Evolutionary conservation across 371 early-diverging fungal species (phyloP).

Genomic region (Mycotypha africana): DNA sequence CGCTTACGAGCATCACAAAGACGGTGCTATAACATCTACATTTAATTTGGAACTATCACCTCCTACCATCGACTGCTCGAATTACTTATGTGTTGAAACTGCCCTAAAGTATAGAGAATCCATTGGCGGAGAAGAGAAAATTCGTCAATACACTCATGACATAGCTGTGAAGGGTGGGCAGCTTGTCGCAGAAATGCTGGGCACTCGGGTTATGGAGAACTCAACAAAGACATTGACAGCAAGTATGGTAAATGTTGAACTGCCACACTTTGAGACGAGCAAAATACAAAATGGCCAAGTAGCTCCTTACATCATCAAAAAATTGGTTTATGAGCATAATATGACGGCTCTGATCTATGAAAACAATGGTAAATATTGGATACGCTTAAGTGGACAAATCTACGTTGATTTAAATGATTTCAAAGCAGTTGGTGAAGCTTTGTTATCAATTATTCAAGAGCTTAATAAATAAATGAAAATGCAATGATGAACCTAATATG

Average conservation of each 20-base stretch:
- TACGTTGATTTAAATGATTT: conserved; percentile 53
- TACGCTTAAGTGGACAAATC: conserved; percentile 58
- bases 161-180: conserved; percentile 58
- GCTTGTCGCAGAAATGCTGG: conserved; percentile 45
- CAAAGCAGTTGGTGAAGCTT: conserved; percentile 34
- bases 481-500: too few species aligned
- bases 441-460: conserved; percentile 32
- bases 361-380: conserved; percentile 41
- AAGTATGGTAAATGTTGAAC: conserved; percentile 56
- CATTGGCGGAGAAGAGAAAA: conserved; percentile 51
- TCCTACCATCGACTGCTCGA: conserved; percentile 30
- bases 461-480: too few species aligned
- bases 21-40: conserved; percentile 23
- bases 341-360: conserved; percentile 39
- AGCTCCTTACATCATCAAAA: conserved; percentile 20
- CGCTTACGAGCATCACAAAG: conserved; percentile 28
- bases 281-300: conserved; percentile 21
- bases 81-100: conserved; percentile 39
- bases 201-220: conserved; percentile 40
- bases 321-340: conserved; percentile 36
- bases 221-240: conserved; percentile 31
- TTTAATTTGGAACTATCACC: conserved; percentile 39
- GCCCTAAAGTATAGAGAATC: conserved; percentile 48
- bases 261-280: too few species aligned
- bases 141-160: conserved; percentile 47